phyloP scores from a whole-genome alignment of 2,329 filamentous ascomycete genomes.

The Aspergillus versicolor region DNA sequence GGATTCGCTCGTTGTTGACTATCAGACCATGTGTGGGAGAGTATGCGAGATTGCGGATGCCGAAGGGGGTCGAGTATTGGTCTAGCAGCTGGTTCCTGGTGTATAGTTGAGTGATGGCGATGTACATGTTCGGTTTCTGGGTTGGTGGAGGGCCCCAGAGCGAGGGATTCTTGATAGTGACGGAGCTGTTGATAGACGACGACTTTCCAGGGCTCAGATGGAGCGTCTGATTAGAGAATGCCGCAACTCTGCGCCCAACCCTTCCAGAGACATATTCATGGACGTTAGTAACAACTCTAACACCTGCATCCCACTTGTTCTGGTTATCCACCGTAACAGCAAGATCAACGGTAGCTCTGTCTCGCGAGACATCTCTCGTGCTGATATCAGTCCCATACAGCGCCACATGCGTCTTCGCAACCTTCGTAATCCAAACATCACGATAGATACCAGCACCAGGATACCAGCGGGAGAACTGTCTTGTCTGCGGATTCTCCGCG shows the following conservation, averaged over 20 bases:
- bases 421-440: constrained; percentile 9
- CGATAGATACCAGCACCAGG: constrained; percentile 7
- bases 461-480: constrained; percentile 5
- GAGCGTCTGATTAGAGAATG: background rate
- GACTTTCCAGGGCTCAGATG: no score
- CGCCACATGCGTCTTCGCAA: background rate
- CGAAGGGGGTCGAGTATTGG: background rate
- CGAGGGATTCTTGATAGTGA: background rate
- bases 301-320: background rate
- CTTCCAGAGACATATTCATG: background rate
- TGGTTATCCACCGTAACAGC: background rate
- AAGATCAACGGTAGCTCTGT: background rate
- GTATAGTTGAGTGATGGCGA: background rate
- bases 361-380: background rate
- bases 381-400: constrained; percentile 1
- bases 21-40: background rate
- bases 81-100: background rate
- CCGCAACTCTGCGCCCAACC: background rate
- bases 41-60: background rate
- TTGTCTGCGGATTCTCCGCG: background rate
- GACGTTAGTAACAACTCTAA: background rate
- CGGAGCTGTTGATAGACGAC: no score
- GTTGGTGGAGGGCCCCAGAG: background rate
- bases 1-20: background rate
- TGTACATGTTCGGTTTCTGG: background rate